Conservation (phyloP, 768 basidiomycete genomes). For the Tylopilus subfusipes region DNA sequence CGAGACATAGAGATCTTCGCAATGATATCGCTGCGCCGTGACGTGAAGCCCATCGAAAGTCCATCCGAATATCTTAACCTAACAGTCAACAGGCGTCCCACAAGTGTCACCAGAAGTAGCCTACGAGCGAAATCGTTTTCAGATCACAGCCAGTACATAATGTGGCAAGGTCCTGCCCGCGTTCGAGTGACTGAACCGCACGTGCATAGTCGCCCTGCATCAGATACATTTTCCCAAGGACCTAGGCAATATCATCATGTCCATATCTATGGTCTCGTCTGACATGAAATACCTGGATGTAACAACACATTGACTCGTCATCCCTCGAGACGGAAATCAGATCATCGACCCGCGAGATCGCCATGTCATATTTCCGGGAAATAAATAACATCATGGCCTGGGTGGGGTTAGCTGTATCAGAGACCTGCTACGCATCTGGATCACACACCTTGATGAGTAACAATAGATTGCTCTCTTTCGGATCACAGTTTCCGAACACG, state of each 20-base stretch:
- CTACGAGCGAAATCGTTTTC: not conserved
- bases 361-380: not conserved
- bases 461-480: not conserved
- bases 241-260: no score
- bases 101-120: not conserved
- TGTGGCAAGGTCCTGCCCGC: not conserved
- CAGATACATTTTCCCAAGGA: no score
- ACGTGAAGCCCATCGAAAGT: not conserved
- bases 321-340: not conserved
- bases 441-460: no score
- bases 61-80: conserved; percentile 7
- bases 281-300: no score
- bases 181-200: no score
- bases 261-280: no score
- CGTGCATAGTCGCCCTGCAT: no score
- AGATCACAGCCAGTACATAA: not conserved
- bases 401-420: no score
- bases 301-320: not conserved
- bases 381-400: not conserved
- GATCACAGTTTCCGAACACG: not conserved
- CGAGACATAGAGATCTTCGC: not conserved
- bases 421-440: no score
- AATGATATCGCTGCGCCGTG: no score
- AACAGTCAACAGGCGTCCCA: not conserved
- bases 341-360: not conserved